A percentile compares a stretch with the other conserved stretches of the same genome.
Evolutionary conservation across 169 alveolate species (phyloP).

Genomic region (Plasmodium billcollinsi): DNA sequence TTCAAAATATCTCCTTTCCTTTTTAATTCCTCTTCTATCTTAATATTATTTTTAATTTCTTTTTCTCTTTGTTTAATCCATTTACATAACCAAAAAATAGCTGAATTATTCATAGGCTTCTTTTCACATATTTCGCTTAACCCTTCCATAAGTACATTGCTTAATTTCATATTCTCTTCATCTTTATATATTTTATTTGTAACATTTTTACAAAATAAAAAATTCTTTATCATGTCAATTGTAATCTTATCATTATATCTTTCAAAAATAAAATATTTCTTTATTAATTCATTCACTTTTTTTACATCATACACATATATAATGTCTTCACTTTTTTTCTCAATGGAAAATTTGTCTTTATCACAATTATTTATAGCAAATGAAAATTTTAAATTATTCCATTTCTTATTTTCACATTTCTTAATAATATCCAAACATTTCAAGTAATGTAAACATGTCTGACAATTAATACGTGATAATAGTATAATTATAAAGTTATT

Average conservation of each 20-base stretch:
- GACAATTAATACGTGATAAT: conserved; percentile 46
- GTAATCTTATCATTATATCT: conserved; percentile 49
- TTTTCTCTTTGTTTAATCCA: conserved; percentile 42
- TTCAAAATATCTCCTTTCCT: conserved; percentile 3
- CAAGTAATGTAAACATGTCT: conserved; percentile 46
- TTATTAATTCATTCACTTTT: conserved; percentile 30
- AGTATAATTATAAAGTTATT: conserved; percentile 23
- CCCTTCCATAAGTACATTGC: conserved; percentile 42
- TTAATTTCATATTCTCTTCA: conserved; percentile 51
- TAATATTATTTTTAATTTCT: background rate
- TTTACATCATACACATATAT: conserved; percentile 40
- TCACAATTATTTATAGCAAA: conserved; percentile 8
- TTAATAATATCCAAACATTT: conserved; percentile 27
- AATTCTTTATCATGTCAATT: conserved; percentile 41
- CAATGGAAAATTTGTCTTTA: too few species aligned
- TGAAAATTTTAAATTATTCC: conserved; percentile 28
- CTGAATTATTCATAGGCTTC: conserved; percentile 28
- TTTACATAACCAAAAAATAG: conserved; percentile 42
- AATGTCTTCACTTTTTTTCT: conserved; percentile 10
- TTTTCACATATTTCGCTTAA: conserved; percentile 31
- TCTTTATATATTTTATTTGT: conserved; percentile 1
- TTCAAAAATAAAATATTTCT: conserved; percentile 33
- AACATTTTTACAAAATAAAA: conserved; percentile 59
- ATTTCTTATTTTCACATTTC: conserved; percentile 26
- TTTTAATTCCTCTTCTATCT: conserved; percentile 11